A percentile compares a stretch with the other conserved stretches of the same genome.
Conservation (phyloP, 257 asterid species). For the Salvia splendens region DNA sequence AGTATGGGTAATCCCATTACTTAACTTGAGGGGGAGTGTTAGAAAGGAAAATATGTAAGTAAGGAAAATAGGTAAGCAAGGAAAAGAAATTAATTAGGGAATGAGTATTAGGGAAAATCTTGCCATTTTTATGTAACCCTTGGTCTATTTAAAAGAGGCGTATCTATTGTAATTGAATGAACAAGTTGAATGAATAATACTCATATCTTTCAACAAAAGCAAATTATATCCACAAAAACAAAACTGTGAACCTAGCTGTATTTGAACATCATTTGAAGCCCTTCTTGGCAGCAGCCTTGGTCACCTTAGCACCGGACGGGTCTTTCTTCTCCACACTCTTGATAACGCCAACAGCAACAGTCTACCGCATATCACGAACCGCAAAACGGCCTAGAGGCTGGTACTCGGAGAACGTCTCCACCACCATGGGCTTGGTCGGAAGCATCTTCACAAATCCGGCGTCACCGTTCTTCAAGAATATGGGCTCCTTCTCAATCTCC, state of each 20-base stretch:
- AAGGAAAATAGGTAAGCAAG: too few species aligned
- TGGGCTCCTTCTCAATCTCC: conserved; percentile 43
- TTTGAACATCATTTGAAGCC: conserved; percentile 48
- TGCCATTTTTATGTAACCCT: too few species aligned
- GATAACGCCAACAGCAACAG: conserved; percentile 40
- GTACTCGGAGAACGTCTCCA: conserved; percentile 42
- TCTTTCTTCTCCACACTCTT: conserved; percentile 66
- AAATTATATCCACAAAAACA: background rate
- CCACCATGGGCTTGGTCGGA: conserved; percentile 44
- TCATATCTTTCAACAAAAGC: too few species aligned
- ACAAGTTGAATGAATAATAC: too few species aligned
- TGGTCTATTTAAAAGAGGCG: too few species aligned
- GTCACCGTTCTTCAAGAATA: conserved; percentile 42
- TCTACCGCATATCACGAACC: conserved; percentile 38
- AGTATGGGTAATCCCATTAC: too few species aligned
- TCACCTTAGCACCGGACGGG: conserved; percentile 72
- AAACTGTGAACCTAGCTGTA: background rate
- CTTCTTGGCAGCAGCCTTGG: conserved; percentile 82
- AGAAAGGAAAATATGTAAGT: too few species aligned
- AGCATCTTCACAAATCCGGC: conserved; percentile 42
- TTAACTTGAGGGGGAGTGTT: too few species aligned
- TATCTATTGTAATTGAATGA: too few species aligned
- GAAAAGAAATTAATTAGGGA: too few species aligned
- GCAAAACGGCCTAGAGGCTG: conserved; percentile 40
- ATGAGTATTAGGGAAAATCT: too few species aligned